These are phyloP conservation scores for Leccinellum rugosiceps DNA, from an alignment of 768 basidiomycete genomes.

Conservation along the genomic window DNA sequence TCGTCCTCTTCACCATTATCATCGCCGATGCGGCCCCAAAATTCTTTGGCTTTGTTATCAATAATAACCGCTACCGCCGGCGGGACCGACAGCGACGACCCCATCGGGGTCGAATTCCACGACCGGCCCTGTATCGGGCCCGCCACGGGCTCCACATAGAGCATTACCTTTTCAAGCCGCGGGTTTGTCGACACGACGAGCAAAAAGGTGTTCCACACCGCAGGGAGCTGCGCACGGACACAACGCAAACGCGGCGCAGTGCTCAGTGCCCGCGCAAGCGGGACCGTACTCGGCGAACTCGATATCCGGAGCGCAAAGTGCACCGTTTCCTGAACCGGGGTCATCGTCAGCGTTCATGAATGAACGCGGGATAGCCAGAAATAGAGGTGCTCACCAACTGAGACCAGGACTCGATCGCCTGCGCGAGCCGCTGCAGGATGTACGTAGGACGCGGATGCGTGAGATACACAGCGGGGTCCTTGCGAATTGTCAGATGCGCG, in stretches of 20 bases:
- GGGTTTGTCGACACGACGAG: slow-evolving; percentile 49
- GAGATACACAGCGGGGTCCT: slow-evolving; percentile 50
- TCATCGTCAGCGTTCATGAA: not conserved
- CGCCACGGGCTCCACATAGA: slow-evolving; percentile 23
- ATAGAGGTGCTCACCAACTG: slow-evolving; percentile 41
- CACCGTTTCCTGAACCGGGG: slow-evolving; percentile 42
- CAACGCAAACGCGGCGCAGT: slow-evolving; percentile 43
- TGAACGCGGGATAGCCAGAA: not conserved
- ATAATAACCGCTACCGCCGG: not conserved
- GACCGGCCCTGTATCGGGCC: slow-evolving; percentile 8
- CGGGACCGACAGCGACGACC: not conserved
- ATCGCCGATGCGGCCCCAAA: slow-evolving; percentile 4
- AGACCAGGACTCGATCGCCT: slow-evolving; percentile 41
- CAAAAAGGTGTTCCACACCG: slow-evolving; percentile 56
- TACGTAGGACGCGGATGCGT: slow-evolving; percentile 46
- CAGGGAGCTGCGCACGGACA: slow-evolving; percentile 52
- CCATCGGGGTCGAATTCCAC: not conserved
- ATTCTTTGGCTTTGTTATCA: not conserved
- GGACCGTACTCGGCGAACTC: slow-evolving; percentile 28
- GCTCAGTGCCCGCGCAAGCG: slow-evolving; percentile 37
- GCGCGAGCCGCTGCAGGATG: slow-evolving; percentile 45
- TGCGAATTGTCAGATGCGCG: slow-evolving; percentile 50
- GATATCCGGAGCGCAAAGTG: slow-evolving; percentile 57
- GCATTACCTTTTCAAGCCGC: slow-evolving; percentile 44
- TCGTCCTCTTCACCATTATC: slow-evolving; percentile 9